Base-by-base conservation (phyloP, 768 basidiomycete species). In the Hygrophorus russula region DNA sequence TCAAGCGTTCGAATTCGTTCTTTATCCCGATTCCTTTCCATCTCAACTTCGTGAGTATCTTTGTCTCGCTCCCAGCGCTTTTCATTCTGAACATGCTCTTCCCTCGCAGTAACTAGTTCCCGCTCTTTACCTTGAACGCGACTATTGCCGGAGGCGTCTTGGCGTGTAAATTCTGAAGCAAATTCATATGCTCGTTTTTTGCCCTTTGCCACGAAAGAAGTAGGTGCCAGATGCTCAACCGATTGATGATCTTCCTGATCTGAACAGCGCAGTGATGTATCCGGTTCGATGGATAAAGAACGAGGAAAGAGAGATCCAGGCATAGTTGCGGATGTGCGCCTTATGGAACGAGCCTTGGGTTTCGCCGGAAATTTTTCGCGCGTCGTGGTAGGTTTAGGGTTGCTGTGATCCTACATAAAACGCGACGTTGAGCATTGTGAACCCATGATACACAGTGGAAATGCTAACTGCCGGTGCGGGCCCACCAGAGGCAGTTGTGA, bases 301-400 rank as follows among this genome's bases (percentile, higher is more conserved):
- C 82, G 77, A 4, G 83, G 75, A 54, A 78, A 84, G 10, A 89
- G 71, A 1, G 86, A 73, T 6, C 85, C 86, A 15, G 85, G 86
- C 85, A 89, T 89, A 1, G 77, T 78, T 0, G 70, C 53, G 2
- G 74, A 75, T 6, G 62, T 61, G n/a, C 59, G 63, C 19, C 62
- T 64, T 17, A n/a, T 17, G 5, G n/a, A n/a, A 13, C 14, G 20
- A n/a, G n/a, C 34, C 41, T 10, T 14, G 32, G 36, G 49, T 40
- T 29, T 45, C 45, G 46, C 40, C 31, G 27, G 18, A 3, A 49
- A 40, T 14, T 19, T 1, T 29, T 43, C 17, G 38, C 9, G 41
- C 28, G 34, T 36, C 17, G 55, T 17, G 54, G 20, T 14, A 12
- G 13, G 37, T 39, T 35, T 9, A 3, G 37, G 37, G 37, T 39